Evolutionary conservation across 2,329 filamentous ascomycete genomes (phyloP), one percentile per base, ranked within the genome.

Genomic region (Emericellopsis atlantica): DNA sequence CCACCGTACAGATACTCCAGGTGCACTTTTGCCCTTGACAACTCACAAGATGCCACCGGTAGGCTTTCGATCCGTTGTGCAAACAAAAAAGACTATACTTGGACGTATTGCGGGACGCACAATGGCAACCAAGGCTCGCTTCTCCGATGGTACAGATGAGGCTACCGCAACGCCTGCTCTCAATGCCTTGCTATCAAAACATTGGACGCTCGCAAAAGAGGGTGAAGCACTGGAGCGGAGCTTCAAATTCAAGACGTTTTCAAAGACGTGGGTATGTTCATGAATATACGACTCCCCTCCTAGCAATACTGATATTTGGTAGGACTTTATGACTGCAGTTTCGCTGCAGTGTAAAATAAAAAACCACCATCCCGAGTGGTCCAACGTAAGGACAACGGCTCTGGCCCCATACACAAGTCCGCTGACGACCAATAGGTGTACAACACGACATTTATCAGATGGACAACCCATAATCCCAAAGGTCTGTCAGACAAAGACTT

Each of bases 311-410:
- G 23, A 21, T 6, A 22, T 15, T 8, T n/a, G 5, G n/a, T 45
- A 82, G 79, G 78, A 80, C 47, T 87, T 86, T 59, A 85, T 86
- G 81, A 81, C 79, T n/a, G 69, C 69, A 3, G 71, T 86, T 12
- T 76, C 81, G 10, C 61, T 78, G 26, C 72, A 84, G 51, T 83
- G 79, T 60, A 81, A 81, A 52, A 56, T 73, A 32, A 70, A 72
- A 51, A 81, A 76, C 49, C 82, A 87, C 54, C 82, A 87, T 51
- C 81, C 82, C 0, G 81, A 86, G 56, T 86, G 81, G 81, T 80
- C 78, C 3, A 86, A 87, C 52, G 80, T 80, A 59, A 48, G 66
- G 55, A 7, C 22, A 16, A 22, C 8, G 18, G 12, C 9, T 24
- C 10, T 10, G 22, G 23, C 23, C n/a, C 12, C 24, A 16, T 21